Evolutionary conservation across 768 basidiomycete genomes (phyloP).

Genomic region (Suillus plorans): DNA sequence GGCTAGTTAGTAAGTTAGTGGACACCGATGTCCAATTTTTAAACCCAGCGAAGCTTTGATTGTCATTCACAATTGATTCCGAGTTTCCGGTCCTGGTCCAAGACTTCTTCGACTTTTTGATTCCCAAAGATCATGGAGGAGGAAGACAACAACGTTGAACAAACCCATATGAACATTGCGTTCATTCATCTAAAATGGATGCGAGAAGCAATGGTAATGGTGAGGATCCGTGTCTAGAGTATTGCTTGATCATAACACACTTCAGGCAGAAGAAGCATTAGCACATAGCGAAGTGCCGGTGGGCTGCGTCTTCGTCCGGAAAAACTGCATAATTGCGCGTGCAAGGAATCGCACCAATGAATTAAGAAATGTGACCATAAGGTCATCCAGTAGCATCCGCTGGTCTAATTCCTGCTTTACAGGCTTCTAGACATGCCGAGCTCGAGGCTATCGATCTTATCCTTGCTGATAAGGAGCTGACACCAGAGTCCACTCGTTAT

Average conservation of each 20-base stretch:
- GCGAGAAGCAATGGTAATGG: conserved; percentile 83
- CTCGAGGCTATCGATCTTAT: conserved; percentile 94
- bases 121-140: neutral
- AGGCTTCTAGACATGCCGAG: conserved; percentile 98
- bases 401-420: conserved; percentile 10
- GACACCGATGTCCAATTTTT: neutral
- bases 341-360: conserved; percentile 96
- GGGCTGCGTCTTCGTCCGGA: conserved; percentile 91
- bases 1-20: neutral
- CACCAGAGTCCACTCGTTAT: conserved; percentile 45
- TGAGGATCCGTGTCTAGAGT: conserved; percentile 26
- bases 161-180: conserved; percentile 9
- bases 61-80: neutral
- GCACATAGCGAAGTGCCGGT: conserved; percentile 89
- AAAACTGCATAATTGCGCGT: conserved; percentile 72
- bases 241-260: conserved; percentile 12
- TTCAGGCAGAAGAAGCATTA: conserved; percentile 80
- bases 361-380: conserved; percentile 71
- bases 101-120: neutral
- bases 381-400: neutral
- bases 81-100: too few species aligned
- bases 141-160: neutral
- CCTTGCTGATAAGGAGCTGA: conserved; percentile 59
- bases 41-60: neutral
- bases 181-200: conserved; percentile 64